Evolutionary conservation across 192 early-diverging fungal genomes (phyloP).

Genomic region (Phlyctochytrium planicorne): DNA sequence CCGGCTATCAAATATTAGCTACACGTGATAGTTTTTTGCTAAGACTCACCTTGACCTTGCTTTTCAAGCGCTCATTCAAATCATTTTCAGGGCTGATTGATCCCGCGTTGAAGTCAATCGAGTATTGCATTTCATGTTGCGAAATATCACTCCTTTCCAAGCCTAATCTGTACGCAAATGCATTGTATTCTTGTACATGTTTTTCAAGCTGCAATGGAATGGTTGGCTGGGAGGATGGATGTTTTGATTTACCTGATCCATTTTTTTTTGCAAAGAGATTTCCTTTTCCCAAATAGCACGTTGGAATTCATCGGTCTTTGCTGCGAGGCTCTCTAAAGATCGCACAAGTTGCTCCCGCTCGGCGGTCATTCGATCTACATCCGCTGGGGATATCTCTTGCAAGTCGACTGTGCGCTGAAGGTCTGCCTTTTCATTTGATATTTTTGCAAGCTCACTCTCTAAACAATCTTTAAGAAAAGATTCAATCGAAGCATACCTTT

Average conservation of each 20-base stretch:
- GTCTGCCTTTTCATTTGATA: conserved; percentile 53
- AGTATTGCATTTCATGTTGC: background rate
- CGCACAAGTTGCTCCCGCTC: conserved; percentile 69
- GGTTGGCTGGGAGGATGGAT: background rate
- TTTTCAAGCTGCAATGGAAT: conserved; percentile 40
- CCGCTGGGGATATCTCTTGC: conserved; percentile 75
- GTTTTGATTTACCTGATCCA: conserved; percentile 71
- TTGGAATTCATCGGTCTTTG: conserved; percentile 56
- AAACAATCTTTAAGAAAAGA: background rate
- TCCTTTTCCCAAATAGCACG: conserved; percentile 66
- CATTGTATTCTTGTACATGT: conserved; percentile 53
- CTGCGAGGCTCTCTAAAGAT: conserved; percentile 48
- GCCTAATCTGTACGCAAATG: conserved; percentile 41
- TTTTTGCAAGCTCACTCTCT: conserved; percentile 45
- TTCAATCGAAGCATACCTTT: conserved; percentile 14
- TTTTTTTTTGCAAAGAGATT: conserved; percentile 65
- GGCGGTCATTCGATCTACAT: conserved; percentile 78
- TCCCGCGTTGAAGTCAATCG: conserved; percentile 27
- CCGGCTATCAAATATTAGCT: conserved; percentile 32
- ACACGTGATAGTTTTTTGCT: background rate
- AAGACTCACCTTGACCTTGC: conserved; percentile 36
- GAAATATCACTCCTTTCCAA: background rate
- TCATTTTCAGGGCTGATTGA: conserved; percentile 1
- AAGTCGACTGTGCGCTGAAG: conserved; percentile 66
- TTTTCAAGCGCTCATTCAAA: conserved; percentile 31